phyloP scores from a whole-genome alignment of 306 rosid genomes.

The Hylodesmum podocarpum region DNA sequence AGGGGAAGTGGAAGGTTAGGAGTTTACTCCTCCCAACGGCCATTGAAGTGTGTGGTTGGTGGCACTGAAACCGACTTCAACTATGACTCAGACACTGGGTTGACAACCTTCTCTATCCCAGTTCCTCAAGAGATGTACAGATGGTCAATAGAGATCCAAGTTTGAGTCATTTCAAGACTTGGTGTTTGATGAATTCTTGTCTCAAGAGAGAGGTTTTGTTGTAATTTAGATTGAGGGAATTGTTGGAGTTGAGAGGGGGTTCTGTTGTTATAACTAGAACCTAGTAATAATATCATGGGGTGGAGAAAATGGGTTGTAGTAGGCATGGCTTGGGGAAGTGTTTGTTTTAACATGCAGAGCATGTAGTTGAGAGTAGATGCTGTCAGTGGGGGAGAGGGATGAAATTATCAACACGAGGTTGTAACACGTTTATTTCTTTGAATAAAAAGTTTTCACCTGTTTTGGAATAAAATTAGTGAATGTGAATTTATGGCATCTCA shows the following conservation, averaged over 20 bases:
- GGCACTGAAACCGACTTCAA: conserved; percentile 39
- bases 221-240: neutral
- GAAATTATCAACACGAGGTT: neutral
- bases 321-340: neutral
- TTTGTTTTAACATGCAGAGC: neutral
- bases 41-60: conserved; percentile 53
- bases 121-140: conserved; percentile 61
- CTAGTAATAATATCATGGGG: neutral
- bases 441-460: conserved; percentile 15
- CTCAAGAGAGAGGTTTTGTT: conserved; percentile 8
- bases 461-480: neutral
- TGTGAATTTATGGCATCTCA: neutral
- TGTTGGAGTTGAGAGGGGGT: neutral
- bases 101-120: conserved; percentile 57
- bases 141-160: conserved; percentile 68
- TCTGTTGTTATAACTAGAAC: neutral
- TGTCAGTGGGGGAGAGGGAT: neutral
- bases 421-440: neutral
- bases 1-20: conserved; percentile 86
- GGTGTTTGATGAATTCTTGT: neutral
- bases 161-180: conserved; percentile 32
- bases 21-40: conserved; percentile 65
- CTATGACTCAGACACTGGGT: conserved; percentile 58
- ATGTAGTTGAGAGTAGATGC: conserved; percentile 22
- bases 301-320: neutral